phyloP scores from a whole-genome alignment of 2,329 filamentous ascomycete species.

The Colletotrichum limetticola region DNA sequence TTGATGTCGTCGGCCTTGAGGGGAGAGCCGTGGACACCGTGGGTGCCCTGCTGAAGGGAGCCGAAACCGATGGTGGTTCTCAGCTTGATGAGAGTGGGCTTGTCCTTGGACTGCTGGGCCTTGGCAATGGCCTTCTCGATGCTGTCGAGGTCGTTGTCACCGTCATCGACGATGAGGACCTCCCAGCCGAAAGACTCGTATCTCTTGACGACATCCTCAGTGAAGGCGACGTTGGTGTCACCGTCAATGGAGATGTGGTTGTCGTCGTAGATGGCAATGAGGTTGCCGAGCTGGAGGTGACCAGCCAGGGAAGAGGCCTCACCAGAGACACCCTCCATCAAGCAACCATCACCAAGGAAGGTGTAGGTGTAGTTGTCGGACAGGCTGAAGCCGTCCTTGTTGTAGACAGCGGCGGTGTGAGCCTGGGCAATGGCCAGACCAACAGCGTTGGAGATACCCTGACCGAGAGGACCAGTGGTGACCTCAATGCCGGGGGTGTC shows the following conservation, averaged over 20 bases:
- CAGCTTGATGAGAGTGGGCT: conserved; percentile 96
- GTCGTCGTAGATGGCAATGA: conserved; percentile 97
- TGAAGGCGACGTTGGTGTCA: conserved; percentile 96
- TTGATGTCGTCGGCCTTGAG: conserved; percentile 95
- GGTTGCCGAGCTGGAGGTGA: conserved; percentile 96
- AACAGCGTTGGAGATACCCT: conserved; percentile 97
- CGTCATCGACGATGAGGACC: conserved; percentile 83
- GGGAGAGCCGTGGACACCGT: conserved; percentile 94
- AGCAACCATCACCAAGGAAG: conserved; percentile 98
- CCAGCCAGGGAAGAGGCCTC: conserved; percentile 94
- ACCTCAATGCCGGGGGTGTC: conserved; percentile 98
- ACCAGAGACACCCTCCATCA: conserved; percentile 96
- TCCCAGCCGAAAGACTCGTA: conserved; percentile 99
- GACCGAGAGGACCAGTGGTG: conserved; percentile 96
- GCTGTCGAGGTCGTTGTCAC: conserved; percentile 85
- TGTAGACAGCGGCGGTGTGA: conserved; percentile 91
- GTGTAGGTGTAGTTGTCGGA: conserved; percentile 96
- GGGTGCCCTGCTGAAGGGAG: conserved; percentile 91
- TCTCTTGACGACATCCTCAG: conserved; percentile 93
- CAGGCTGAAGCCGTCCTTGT: conserved; percentile 93
- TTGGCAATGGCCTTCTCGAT: conserved; percentile 91
- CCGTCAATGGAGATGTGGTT: conserved; percentile 98
- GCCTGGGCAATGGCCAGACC: conserved; percentile 97
- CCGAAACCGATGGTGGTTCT: conserved; percentile 98
- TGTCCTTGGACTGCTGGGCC: conserved; percentile 89